Percentiles rank a stretch among this genome's conserved stretches.
phyloP scores from a whole-genome alignment of 1,284 basidiomycete genomes.

The Naganishia cerealis region DNA sequence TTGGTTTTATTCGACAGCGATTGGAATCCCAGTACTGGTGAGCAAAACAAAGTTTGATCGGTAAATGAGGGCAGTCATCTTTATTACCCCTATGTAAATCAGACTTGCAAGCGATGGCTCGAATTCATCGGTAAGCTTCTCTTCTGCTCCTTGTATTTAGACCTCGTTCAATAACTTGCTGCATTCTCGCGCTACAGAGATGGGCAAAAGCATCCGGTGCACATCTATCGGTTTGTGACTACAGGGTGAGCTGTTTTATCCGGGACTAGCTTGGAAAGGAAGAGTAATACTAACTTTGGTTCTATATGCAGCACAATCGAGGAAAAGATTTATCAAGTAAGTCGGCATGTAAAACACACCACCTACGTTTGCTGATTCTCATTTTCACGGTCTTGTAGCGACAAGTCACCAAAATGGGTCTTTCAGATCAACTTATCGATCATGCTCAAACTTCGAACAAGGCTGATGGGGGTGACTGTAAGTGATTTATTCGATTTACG shows the following conservation, averaged over 20 bases:
- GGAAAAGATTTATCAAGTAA: slow-evolving; percentile 55
- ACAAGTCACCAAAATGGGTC: slow-evolving; percentile 91
- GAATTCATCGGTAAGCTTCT: slow-evolving; percentile 77
- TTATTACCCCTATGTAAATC: slow-evolving; percentile 28
- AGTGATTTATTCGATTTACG: slow-evolving; percentile 12
- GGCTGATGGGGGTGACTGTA: slow-evolving; percentile 65
- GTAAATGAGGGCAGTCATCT: slow-evolving; percentile 39
- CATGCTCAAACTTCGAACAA: slow-evolving; percentile 41
- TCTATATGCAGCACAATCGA: slow-evolving; percentile 52
- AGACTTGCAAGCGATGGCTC: slow-evolving; percentile 95
- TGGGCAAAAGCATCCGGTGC: slow-evolving; percentile 88
- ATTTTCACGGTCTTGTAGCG: slow-evolving; percentile 58
- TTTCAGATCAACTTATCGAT: slow-evolving; percentile 62
- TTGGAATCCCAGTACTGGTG: slow-evolving; percentile 58
- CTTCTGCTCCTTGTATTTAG: neutral
- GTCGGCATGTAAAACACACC: neutral
- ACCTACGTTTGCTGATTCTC: neutral
- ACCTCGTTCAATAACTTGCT: slow-evolving; percentile 4
- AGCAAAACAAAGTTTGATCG: slow-evolving; percentile 40
- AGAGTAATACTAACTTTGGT: neutral
- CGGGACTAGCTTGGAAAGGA: neutral
- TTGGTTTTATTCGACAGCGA: slow-evolving; percentile 82
- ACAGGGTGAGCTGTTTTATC: slow-evolving; percentile 35
- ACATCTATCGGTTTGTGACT: slow-evolving; percentile 86
- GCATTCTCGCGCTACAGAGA: slow-evolving; percentile 61